Evolutionary conservation across 2,329 filamentous ascomycete species (phyloP), one percentile per base, ranked within the genome.

Genomic region (Colletotrichum simmondsii): DNA sequence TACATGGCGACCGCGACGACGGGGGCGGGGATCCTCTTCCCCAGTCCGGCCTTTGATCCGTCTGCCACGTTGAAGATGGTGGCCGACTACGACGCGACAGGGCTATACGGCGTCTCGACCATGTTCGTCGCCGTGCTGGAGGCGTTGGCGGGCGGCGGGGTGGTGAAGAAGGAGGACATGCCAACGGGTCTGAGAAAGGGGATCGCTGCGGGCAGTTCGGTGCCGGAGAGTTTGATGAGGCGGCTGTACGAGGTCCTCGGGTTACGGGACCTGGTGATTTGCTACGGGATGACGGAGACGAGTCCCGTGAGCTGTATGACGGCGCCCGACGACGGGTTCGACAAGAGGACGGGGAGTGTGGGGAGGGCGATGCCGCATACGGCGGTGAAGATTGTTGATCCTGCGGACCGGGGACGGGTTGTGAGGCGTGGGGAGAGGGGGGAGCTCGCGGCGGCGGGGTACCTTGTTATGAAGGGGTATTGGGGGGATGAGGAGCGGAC

Each of bases 221-320:
- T 98, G 2, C 96, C 97, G 0, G 90, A 92, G 24, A 89, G 94
- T 65, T 86, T 98, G 32, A 97, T 97, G 94, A 87, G 88, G 22
- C 91, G 90, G 72, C 84, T 98, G 7, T 93, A 96, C 80, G 87
- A 87, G 28, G 87, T 85, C 2, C 86, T 98, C 10, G 97, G 97
- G 61, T 85, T 98, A 22, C 90, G 88, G 0, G 93, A 97, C 68
- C 84, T 98, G 26, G 96, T 95, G 0, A 98, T 98, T 75, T 98
- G 95, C 86, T 98, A 98, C 81, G 95, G 95, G 74, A 97, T 97
- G 95, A 98, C 95, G 1, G 95, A 98, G 83, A 98, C 95, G 1
- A 89, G 87, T 61, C 93, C 93, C 53, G 93, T 94, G 78, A 87
- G 90, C 86, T 90, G 90, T 75, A 98, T 98, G 95, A 98, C 95